Evolutionary conservation across 1,139 yeast species (phyloP), one percentile per base, ranked within the genome.

Genomic region (Diutina sp.): DNA sequence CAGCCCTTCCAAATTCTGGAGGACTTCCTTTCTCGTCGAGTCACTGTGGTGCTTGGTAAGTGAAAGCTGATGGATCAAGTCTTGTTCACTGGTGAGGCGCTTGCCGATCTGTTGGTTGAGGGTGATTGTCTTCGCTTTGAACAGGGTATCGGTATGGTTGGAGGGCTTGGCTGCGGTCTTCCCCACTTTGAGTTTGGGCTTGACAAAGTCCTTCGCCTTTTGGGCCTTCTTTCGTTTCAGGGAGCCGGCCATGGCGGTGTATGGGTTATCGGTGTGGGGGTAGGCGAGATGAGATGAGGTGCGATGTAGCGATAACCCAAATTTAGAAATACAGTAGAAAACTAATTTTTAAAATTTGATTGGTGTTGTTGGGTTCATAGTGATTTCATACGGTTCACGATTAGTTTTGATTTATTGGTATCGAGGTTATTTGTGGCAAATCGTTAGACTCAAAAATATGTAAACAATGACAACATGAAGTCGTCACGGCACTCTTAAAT

Each of bases 141-240:
- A 91, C 0, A 93, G 84, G 0, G 96, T 89, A 64, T 87, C 93
- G 6, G 99, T 93, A 59, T 78, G 82, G 67, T 89, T 90, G 44
- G 83, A 80, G 2, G 91, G 82, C 60, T 80, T 82, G 7, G 83
- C 83, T 35, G 83, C 81, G 1, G 86, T 76, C 69, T 93, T 93
- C 58, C 99, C 99, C 48, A 93, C 98, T 66, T 80, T 86, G 55
- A 93, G 79, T 73, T 90, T 91, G 59, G 85, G 80, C 72, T 91
- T 93, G 54, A 73, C 79, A 66, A 87, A 87, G 65, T 87, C 95
- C 71, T 85, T 86, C 63, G 78, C 77, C 72, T 86, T 87, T 61
- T 85, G 88, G 56, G 79, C 76, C 71, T 77, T 82, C 73, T 85
- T 85, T 66, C 74, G 74, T 58, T 78, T 77, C 41, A 32, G 45